Base-by-base conservation (phyloP, 768 basidiomycete genomes). In the Tylopilus subfusipes region DNA sequence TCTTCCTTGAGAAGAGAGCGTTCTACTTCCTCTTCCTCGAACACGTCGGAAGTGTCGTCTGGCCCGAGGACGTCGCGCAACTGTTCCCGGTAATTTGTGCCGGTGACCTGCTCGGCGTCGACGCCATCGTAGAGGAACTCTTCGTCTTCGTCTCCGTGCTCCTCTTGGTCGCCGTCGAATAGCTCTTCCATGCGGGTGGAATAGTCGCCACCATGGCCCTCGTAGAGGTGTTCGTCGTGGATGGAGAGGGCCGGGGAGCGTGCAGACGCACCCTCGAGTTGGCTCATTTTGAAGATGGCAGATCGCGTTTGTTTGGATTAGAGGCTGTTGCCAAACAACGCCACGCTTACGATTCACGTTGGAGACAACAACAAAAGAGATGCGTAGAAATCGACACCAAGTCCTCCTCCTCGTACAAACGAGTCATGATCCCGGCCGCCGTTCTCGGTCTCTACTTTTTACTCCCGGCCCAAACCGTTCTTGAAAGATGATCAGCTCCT, bases 401-500 rank as follows among this genome's bases (percentile, higher is more conserved):
- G 25, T 18, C 43, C 50, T 45, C 39, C 49, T 44, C 29, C n/a
- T 13, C 10, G 40, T 51, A 51, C 49, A 16, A 53, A 40, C 36
- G n/a, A 50, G 57, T 70, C 62, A 70, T 50, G 62, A 69, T 47
- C 68, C 73, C 51, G 71, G 71, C 56, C 80, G 74, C 51, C 80
- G 73, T 53, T 82, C 80, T 53, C 82, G 76, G 27, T 83, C 82
- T 63, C 82, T 75, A 52, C 61, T 69, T 68, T 76, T 81, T 44
- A 73, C 67, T 30, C 79, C 76, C 7, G 78, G 78, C n/a, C 88
- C 88, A 72, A 90, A 94, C 52, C 83, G 79, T 68, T 95, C 92
- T 72, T 95, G 93, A 67, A 96, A 95, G 36, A 73, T 77, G 58
- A 94, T 91, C 24, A 95, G 73, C 68, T 95, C 93, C 64, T 90